Evolutionary conservation across 2,329 filamentous ascomycete species (phyloP).

Genomic region (Xylaria sp.): DNA sequence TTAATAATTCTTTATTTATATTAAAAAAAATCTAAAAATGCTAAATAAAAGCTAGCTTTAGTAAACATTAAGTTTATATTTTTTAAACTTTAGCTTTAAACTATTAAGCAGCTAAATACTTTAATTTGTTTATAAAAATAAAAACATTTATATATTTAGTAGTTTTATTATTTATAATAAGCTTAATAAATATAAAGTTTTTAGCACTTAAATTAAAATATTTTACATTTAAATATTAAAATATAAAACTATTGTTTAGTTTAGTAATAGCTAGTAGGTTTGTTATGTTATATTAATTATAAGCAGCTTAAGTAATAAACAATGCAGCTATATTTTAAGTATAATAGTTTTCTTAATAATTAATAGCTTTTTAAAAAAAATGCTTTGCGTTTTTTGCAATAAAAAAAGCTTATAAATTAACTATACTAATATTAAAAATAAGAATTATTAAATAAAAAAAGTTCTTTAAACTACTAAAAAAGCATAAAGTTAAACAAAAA

Average conservation of each 20-base stretch:
- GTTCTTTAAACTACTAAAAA: no score
- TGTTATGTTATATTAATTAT: no score
- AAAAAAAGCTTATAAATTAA: not conserved
- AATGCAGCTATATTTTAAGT: slow-evolving; percentile 1
- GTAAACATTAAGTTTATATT: slow-evolving; percentile 10
- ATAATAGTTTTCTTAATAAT: not conserved
- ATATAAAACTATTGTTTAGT: not conserved
- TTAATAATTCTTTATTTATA: not conserved
- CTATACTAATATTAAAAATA: not conserved
- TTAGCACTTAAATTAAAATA: slow-evolving; percentile 1
- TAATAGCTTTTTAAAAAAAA: not conserved
- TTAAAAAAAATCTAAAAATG: slow-evolving; percentile 7
- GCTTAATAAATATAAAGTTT: not conserved
- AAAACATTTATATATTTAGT: slow-evolving; percentile 10
- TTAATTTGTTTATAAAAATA: slow-evolving; percentile 12
- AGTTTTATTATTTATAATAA: not conserved
- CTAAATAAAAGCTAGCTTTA: not conserved
- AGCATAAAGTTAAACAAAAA: no score
- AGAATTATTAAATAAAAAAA: not conserved
- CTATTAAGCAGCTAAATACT: not conserved
- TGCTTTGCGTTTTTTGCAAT: not conserved
- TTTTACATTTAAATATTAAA: not conserved
- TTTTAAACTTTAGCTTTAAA: not conserved
- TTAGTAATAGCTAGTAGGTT: no score
- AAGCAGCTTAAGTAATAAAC: not conserved